These are phyloP conservation scores for Moricandia moricandioides DNA, from an alignment of 345 rosid species.

Conservation along the genomic window DNA sequence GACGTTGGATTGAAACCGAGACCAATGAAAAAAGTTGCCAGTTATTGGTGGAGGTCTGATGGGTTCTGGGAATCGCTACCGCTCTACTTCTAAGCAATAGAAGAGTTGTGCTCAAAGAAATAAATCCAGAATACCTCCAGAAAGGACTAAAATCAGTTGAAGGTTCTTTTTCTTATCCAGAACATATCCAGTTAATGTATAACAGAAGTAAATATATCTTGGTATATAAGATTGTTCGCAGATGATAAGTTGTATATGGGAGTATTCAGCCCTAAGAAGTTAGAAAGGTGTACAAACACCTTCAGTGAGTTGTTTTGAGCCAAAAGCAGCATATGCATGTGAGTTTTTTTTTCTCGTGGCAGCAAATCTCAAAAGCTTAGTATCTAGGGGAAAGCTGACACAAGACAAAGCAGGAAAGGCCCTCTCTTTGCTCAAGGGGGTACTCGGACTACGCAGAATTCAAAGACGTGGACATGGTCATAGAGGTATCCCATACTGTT, in stretches of 20 bases:
- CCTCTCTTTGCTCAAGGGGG: constrained; percentile 75
- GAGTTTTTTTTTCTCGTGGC: constrained; percentile 29
- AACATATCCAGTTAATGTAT: neutral
- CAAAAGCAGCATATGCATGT: neutral
- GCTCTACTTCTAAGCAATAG: constrained; percentile 65
- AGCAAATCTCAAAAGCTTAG: constrained; percentile 76
- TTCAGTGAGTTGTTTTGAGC: constrained; percentile 1
- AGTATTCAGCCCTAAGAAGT: neutral
- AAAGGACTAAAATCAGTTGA: constrained; percentile 74
- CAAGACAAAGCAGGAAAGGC: constrained; percentile 70
- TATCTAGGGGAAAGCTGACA: constrained; percentile 60
- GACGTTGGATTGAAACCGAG: constrained; percentile 84
- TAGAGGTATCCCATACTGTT: constrained; percentile 55
- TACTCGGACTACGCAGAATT: constrained; percentile 77
- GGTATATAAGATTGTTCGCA: neutral
- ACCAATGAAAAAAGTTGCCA: constrained; percentile 74
- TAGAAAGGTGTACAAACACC: neutral
- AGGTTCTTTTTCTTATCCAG: constrained; percentile 45
- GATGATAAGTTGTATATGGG: neutral
- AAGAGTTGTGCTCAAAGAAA: constrained; percentile 80
- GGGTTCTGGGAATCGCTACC: constrained; percentile 98
- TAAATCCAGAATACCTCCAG: constrained; percentile 73
- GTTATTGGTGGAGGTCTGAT: constrained; percentile 97
- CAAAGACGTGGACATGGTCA: constrained; percentile 91
- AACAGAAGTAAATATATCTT: neutral